A percentile compares a stretch with the other conserved stretches of the same genome.
Conservation (phyloP, 2,329 filamentous ascomycete genomes). For the Aaosphaeria pasadenensis region DNA sequence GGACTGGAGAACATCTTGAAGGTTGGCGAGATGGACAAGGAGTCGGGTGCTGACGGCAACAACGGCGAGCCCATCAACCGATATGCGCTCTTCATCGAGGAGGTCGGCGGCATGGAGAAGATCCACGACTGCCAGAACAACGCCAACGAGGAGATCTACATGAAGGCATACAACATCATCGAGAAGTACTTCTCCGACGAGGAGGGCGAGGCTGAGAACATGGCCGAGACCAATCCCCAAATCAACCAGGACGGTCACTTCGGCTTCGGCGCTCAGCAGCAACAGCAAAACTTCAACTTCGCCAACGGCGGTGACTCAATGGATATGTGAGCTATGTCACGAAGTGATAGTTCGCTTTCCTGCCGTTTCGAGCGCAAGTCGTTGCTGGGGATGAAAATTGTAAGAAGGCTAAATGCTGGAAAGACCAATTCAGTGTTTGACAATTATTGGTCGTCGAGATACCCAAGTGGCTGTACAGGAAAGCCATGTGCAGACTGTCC, state of each 20-base stretch:
- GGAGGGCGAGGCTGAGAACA: slow-evolving; percentile 73
- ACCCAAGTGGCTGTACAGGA: too few species aligned
- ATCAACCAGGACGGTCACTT: slow-evolving; percentile 73
- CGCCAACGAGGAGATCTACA: slow-evolving; percentile 99
- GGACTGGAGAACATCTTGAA: slow-evolving; percentile 99
- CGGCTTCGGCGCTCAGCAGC: slow-evolving; percentile 67
- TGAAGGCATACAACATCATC: slow-evolving; percentile 99
- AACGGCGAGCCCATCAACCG: slow-evolving; percentile 78
- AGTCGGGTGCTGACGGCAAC: slow-evolving; percentile 59
- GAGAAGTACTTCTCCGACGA: slow-evolving; percentile 99
- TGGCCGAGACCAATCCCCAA: slow-evolving; percentile 74
- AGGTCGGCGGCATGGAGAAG: slow-evolving; percentile 99
- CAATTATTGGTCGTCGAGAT: too few species aligned
- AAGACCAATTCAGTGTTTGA: too few species aligned
- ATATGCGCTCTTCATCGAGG: slow-evolving; percentile 97
- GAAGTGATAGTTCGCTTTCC: too few species aligned
- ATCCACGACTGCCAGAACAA: slow-evolving; percentile 99
- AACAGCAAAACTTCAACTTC: slow-evolving; percentile 90
- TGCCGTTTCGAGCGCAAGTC: too few species aligned
- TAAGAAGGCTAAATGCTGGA: too few species aligned
- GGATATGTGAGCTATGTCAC: slow-evolving; percentile 60
- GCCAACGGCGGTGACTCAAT: slow-evolving; percentile 72
- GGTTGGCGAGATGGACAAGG: slow-evolving; percentile 98
- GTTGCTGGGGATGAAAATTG: too few species aligned
- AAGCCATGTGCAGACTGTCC: too few species aligned